Conservation (phyloP, 129 eudicot genomes). For the Apium graveolens region DNA sequence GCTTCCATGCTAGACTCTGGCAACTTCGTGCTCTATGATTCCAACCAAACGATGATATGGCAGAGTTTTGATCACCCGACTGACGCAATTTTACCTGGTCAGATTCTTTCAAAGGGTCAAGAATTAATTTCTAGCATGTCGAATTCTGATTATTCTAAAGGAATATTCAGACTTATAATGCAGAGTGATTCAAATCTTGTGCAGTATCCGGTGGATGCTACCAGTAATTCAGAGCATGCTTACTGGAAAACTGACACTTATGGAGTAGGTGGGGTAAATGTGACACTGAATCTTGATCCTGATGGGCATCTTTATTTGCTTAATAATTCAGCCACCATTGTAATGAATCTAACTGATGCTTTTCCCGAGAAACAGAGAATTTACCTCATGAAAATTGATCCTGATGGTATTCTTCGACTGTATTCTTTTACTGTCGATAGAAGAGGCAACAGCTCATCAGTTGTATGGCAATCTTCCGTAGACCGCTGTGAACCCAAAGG, state of each 20-base stretch:
- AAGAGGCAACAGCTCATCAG: too few species aligned
- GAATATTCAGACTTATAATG: conserved; percentile 35
- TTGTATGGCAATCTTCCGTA: too few species aligned
- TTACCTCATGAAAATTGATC: too few species aligned
- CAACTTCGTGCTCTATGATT: conserved; percentile 14
- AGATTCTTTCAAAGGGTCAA: neutral
- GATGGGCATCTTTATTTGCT: conserved; percentile 28
- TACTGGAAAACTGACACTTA: neutral
- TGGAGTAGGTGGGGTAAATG: conserved; percentile 1
- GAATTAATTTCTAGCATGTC: conserved; percentile 17
- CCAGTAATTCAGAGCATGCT: neutral
- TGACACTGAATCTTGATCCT: conserved; percentile 33
- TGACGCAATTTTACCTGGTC: conserved; percentile 18
- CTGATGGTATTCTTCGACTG: too few species aligned
- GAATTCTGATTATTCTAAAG: conserved; percentile 8
- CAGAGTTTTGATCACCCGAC: conserved; percentile 15
- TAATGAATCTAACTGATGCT: too few species aligned
- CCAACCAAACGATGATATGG: neutral
- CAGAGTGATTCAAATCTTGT: conserved; percentile 45
- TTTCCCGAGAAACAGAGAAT: too few species aligned
- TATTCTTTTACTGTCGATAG: too few species aligned
- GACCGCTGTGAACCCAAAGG: conserved; percentile 3
- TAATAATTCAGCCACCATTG: neutral
- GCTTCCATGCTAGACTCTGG: conserved; percentile 16
- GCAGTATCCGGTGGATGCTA: conserved; percentile 20